Evolutionary conservation across 345 rosid genomes (phyloP), one percentile per base, ranked within the genome.

Genomic region (Lepidium sativum): DNA sequence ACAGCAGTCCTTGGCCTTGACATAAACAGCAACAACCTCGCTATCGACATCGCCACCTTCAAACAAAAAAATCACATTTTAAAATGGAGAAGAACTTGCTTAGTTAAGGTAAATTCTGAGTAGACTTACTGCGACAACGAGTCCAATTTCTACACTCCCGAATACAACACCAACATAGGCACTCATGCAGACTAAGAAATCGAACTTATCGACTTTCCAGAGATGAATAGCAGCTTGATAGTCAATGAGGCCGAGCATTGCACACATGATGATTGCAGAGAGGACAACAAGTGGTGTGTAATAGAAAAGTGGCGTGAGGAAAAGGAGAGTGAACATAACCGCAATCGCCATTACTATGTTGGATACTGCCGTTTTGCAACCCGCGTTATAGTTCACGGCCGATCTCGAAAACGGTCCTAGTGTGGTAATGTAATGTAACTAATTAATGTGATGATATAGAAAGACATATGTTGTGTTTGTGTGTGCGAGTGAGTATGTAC

Each of bases 281-380:
- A 94, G 92, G 27, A 88, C 97, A 32, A 86, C 99, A 16, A 94
- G 79, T 13, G 97, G 99, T 32, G 99, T 94, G 85, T 88, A 88
- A 54, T 86, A 70, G 79, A 94, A 91, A 60, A 94, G 68, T 0
- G 96, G 99, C 8, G 95, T 94, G 16, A 94, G 77, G 69, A 91
- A 84, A 34, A 94, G 70, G 73, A 94, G 34, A 0, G 97, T 91
- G 29, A 91, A 11, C 97, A 91, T 88, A 68, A 94, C 89, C 0
- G 89, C 95, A 18, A 81, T 58, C 1, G 99, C 86, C 99, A 94
- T 88, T 18, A 94, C 96, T 32, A 94, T 83, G 82, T 94, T 94
- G 4, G 99, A 91, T 21, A 85, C 84, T 3, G 95, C 86, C 8
- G 86, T 86, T 59, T 80, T 84, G 86, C 99, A 85, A 17, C 99